Evolutionary conservation across 305 asterid genomes (phyloP).

Genomic region (Fraxinus velutina): DNA sequence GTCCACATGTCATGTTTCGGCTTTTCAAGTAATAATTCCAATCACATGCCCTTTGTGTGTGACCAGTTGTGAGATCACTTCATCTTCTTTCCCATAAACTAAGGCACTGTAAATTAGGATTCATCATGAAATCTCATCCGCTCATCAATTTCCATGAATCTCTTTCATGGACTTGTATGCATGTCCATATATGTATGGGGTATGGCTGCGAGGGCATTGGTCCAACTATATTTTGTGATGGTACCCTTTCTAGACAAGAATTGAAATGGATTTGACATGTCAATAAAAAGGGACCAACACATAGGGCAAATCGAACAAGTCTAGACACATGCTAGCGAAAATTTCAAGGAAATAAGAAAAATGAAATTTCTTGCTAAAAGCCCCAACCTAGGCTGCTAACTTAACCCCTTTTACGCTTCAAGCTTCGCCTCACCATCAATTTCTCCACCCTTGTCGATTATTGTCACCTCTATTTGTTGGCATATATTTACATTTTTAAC

Average conservation of each 20-base stretch:
- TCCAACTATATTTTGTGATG: neutral
- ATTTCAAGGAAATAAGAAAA: no score
- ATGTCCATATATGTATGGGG: neutral
- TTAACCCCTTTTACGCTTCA: neutral
- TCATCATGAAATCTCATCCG: neutral
- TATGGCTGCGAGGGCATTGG: neutral
- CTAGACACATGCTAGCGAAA: neutral
- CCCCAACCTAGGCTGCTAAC: neutral
- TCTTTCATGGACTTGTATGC: neutral
- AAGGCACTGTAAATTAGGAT: neutral
- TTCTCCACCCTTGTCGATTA: neutral
- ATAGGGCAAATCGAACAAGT: neutral
- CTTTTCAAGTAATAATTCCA: neutral
- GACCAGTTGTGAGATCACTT: neutral
- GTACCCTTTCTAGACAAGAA: neutral
- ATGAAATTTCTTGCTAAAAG: no score
- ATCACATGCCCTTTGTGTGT: neutral
- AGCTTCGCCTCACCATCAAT: neutral
- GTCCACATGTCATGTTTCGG: neutral
- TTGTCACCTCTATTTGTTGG: neutral
- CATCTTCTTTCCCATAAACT: neutral
- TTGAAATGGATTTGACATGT: neutral
- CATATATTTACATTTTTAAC: neutral
- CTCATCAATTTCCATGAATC: constrained; percentile 2
- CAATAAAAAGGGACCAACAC: neutral